Conservation (phyloP, 31 red algal genomes). For the Odonthalia washingtoniensis region DNA sequence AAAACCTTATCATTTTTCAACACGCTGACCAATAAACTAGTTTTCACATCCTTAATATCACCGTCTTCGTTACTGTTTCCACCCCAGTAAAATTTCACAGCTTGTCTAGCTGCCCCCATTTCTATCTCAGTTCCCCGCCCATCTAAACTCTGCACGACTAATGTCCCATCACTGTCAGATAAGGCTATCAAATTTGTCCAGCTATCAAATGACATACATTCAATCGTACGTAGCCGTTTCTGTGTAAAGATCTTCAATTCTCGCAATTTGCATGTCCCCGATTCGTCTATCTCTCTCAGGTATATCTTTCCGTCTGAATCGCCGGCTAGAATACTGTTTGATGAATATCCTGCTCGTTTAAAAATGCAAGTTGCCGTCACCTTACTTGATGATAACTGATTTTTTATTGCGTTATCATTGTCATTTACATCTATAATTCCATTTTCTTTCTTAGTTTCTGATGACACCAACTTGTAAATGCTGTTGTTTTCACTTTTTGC, state of each 20-base stretch:
- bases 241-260: too few relatives aligned
- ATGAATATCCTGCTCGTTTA: too few relatives aligned
- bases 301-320: too few relatives aligned
- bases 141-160: not conserved
- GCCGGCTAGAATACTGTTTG: too few relatives aligned
- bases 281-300: too few relatives aligned
- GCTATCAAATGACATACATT: too few relatives aligned
- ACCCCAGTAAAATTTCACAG: not conserved
- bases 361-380: too few relatives aligned
- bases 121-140: not conserved
- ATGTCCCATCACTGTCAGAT: not conserved
- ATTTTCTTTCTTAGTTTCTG: not conserved
- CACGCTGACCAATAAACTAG: not conserved
- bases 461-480: not conserved
- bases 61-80: not conserved
- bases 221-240: too few relatives aligned
- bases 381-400: too few relatives aligned
- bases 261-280: too few relatives aligned
- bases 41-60: not conserved
- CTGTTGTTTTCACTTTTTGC: not conserved
- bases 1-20: not conserved
- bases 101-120: not conserved
- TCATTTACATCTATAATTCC: not conserved
- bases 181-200: too few relatives aligned
- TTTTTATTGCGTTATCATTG: too few relatives aligned